Conservation (phyloP, 1,139 yeast genomes). For the Arxiozyma heterogenica region DNA sequence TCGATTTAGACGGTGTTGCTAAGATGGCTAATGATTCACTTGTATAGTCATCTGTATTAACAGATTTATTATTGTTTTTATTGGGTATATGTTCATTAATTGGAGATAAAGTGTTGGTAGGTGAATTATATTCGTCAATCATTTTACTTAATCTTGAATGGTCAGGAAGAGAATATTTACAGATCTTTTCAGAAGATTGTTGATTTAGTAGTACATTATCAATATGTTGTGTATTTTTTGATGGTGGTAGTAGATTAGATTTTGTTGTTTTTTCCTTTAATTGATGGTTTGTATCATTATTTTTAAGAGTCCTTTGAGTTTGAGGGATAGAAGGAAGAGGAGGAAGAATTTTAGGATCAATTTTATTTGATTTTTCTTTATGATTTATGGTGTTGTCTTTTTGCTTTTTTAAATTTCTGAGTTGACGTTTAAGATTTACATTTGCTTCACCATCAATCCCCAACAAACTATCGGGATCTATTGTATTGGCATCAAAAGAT, state of each 20-base stretch:
- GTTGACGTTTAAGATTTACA: conserved; percentile 26
- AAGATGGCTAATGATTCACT: conserved; percentile 18
- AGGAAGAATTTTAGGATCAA: not conserved
- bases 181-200: not conserved
- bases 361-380: not conserved
- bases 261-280: not conserved
- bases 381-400: not conserved
- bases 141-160: not conserved
- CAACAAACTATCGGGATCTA: conserved; percentile 19
- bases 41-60: not conserved
- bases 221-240: too few relatives aligned
- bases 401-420: conserved; percentile 18
- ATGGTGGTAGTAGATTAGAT: not conserved
- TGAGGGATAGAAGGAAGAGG: not conserved
- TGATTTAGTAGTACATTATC: too few relatives aligned
- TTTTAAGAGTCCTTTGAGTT: not conserved
- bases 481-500: conserved; percentile 19
- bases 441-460: conserved; percentile 29
- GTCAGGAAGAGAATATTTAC: not conserved
- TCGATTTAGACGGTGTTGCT: conserved; percentile 24
- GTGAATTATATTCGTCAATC: not conserved
- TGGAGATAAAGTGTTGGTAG: not conserved
- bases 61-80: not conserved
- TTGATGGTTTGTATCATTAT: not conserved
- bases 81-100: not conserved